A percentile compares a stretch with the other conserved stretches of the same genome.
phyloP scores from a whole-genome alignment of 306 rosid species.

The Vicia faba region DNA sequence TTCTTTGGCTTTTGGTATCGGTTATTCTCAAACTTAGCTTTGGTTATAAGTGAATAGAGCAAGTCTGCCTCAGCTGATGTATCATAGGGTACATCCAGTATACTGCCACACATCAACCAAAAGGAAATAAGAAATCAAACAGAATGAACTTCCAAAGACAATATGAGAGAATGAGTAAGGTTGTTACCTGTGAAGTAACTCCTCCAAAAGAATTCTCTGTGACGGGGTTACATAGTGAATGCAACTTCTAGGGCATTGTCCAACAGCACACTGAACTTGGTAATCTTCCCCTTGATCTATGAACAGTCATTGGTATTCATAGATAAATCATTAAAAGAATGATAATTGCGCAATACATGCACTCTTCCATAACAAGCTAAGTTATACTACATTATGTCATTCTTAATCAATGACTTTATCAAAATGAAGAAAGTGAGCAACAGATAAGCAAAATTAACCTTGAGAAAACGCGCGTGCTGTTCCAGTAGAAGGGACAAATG shows the following conservation, averaged over 20 bases:
- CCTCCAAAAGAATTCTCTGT: slow-evolving; percentile 85
- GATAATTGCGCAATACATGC: slow-evolving; percentile 9
- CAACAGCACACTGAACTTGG: slow-evolving; percentile 81
- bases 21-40: slow-evolving; percentile 85
- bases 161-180: slow-evolving; percentile 1
- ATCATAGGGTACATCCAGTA: slow-evolving; percentile 62
- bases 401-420: slow-evolving; percentile 10
- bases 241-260: slow-evolving; percentile 94
- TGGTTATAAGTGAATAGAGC: slow-evolving; percentile 71
- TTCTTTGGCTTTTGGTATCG: slow-evolving; percentile 77
- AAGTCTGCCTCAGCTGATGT: slow-evolving; percentile 77
- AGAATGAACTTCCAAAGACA: slow-evolving; percentile 9
- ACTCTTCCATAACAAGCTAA: slow-evolving; percentile 17
- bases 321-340: background rate
- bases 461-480: slow-evolving; percentile 77
- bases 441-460: slow-evolving; percentile 53
- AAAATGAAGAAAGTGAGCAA: slow-evolving; percentile 11
- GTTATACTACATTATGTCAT: background rate
- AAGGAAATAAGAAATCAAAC: slow-evolving; percentile 14
- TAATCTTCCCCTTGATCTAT: slow-evolving; percentile 76
- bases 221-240: slow-evolving; percentile 89
- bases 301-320: slow-evolving; percentile 14
- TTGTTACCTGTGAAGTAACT: slow-evolving; percentile 74
- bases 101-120: slow-evolving; percentile 54
- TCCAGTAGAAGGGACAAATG: slow-evolving; percentile 66